phyloP scores from a whole-genome alignment of 2,329 filamentous ascomycete species.

The Gaeumannomyces sp. region DNA sequence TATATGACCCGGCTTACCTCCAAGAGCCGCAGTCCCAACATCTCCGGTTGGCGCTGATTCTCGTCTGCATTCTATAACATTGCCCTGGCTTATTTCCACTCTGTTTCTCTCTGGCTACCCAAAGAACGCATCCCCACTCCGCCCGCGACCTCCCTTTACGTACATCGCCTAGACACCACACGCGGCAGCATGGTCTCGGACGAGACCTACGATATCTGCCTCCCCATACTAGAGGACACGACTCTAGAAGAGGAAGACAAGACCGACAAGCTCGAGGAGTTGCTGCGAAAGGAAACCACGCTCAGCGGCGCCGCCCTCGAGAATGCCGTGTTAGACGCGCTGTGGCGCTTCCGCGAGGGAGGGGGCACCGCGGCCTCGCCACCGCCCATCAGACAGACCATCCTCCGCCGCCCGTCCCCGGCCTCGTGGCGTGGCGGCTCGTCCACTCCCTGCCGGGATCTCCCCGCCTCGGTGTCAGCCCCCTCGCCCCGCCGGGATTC shows the following conservation, averaged over 20 bases:
- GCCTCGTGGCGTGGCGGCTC: constrained; percentile 80
- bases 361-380: constrained; percentile 64
- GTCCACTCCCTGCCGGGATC: constrained; percentile 73
- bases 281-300: constrained; percentile 72
- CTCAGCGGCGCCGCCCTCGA: constrained; percentile 74
- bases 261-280: constrained; percentile 82
- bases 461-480: constrained; percentile 73
- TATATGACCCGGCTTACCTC: constrained; percentile 6
- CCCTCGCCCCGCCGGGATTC: constrained; percentile 79
- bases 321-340: constrained; percentile 81
- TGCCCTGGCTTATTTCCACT: background rate
- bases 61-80: background rate
- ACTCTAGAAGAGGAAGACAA: constrained; percentile 89
- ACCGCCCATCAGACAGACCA: constrained; percentile 78
- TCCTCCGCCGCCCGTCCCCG: constrained; percentile 84
- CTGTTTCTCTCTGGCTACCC: background rate
- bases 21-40: constrained; percentile 1
- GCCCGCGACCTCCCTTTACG: background rate
- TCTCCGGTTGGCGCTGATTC: constrained; percentile 2
- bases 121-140: background rate
- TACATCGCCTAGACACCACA: background rate
- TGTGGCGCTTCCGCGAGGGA: constrained; percentile 76
- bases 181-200: constrained; percentile 71
- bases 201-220: constrained; percentile 84
- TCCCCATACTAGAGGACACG: constrained; percentile 78